Percentiles rank a stretch among this genome's conserved stretches.
phyloP scores from a whole-genome alignment of 2,329 filamentous ascomycete species.

The Aureobasidium musti region DNA sequence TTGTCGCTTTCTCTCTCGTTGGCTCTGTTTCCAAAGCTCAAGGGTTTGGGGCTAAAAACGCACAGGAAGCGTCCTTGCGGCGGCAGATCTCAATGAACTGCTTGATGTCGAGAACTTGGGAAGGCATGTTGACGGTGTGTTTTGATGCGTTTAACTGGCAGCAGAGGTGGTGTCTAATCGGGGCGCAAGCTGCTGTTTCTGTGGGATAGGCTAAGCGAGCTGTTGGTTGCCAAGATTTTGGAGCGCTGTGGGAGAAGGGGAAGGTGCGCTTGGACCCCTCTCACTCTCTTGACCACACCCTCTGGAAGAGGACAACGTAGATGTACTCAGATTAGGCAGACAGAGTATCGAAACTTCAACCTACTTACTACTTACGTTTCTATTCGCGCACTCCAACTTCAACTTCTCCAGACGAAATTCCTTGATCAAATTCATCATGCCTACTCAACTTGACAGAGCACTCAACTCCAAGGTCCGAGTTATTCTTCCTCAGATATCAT shows the following conservation, averaged over 20 bases:
- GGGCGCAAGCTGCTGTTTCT: neutral
- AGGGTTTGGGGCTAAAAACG: slow-evolving; percentile 49
- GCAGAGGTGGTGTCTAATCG: neutral
- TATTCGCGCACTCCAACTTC: neutral
- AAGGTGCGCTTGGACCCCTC: neutral
- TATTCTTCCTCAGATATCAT: neutral
- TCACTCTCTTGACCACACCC: neutral
- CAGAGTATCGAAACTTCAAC: neutral
- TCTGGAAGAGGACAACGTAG: neutral
- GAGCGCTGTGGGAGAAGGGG: neutral
- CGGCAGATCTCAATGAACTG: slow-evolving; percentile 99
- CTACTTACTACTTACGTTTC: neutral
- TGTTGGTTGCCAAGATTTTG: slow-evolving; percentile 14
- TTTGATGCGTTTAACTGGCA: neutral
- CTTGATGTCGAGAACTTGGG: slow-evolving; percentile 98
- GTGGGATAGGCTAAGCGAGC: slow-evolving; percentile 16
- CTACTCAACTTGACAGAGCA: slow-evolving; percentile 53
- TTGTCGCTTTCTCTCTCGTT: neutral
- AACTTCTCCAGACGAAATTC: no score
- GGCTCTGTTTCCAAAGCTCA: neutral
- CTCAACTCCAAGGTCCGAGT: slow-evolving; percentile 46
- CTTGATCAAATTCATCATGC: slow-evolving; percentile 41
- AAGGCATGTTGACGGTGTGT: slow-evolving; percentile 79
- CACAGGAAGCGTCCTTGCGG: slow-evolving; percentile 99
- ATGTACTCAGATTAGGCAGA: slow-evolving; percentile 6